Conservation (phyloP, 73 alveolate genomes). For the Symbiodinium pilosum region DNA sequence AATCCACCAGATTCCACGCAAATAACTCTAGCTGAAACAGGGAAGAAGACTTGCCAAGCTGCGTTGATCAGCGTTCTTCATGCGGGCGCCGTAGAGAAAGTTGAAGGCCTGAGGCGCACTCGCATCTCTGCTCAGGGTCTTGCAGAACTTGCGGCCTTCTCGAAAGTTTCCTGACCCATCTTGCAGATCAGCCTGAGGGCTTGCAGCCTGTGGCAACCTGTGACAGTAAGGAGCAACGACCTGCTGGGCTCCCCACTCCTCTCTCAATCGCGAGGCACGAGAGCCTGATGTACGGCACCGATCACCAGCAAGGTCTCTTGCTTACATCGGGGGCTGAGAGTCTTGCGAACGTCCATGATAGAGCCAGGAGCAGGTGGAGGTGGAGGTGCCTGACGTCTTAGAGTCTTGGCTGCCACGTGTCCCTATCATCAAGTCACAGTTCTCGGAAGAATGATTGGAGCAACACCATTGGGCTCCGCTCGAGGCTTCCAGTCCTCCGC, state of each 20-base stretch:
- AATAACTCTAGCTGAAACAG: too few species aligned
- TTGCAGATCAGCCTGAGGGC: constrained; percentile 64
- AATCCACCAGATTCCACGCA: too few species aligned
- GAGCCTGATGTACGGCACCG: not conserved
- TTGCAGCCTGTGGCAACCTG: too few species aligned
- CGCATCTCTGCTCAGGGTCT: too few species aligned
- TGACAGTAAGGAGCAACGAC: too few species aligned
- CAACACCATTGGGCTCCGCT: constrained; percentile 53
- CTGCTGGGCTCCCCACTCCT: not conserved
- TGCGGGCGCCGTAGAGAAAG: constrained; percentile 73
- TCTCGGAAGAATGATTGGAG: too few species aligned
- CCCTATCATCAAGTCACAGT: too few species aligned
- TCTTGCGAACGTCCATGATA: not conserved
- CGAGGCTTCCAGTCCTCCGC: constrained; percentile 83
- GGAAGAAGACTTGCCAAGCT: too few species aligned
- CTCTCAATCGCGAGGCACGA: constrained; percentile 15
- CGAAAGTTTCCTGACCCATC: constrained; percentile 92
- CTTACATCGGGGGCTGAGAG: not conserved
- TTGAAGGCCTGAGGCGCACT: constrained; percentile 50
- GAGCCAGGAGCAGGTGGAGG: not conserved
- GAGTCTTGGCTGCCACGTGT: too few species aligned
- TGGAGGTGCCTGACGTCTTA: not conserved
- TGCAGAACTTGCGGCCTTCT: constrained; percentile 80
- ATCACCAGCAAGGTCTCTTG: constrained; percentile 4
- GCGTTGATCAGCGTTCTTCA: constrained; percentile 20